These are phyloP conservation scores for Peniophora sp. DNA, from an alignment of 1,284 basidiomycete species.

Conservation along the genomic window DNA sequence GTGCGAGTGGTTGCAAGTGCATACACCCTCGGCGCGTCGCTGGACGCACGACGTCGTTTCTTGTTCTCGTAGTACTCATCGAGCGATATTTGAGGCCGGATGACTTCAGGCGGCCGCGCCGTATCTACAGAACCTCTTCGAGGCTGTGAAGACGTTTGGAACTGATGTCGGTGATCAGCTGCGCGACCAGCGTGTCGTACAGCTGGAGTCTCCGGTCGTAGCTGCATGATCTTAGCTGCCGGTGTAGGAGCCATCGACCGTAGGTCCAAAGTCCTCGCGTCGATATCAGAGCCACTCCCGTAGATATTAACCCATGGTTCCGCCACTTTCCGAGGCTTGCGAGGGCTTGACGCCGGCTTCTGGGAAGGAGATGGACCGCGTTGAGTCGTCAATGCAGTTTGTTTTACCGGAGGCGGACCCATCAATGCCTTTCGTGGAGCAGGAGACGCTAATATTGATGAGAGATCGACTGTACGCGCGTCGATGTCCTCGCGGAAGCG, in stretches of 20 bases:
- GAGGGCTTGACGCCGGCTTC: no score
- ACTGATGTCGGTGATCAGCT: background rate
- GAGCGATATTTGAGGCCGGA: background rate
- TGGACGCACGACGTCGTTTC: background rate
- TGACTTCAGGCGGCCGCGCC: background rate
- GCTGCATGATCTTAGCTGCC: background rate
- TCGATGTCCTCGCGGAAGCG: no score
- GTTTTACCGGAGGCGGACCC: no score
- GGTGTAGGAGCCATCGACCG: background rate
- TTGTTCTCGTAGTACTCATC: background rate
- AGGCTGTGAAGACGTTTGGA: background rate
- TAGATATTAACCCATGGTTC: background rate
- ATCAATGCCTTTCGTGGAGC: no score
- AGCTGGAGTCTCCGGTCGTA: background rate
- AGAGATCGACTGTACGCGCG: no score
- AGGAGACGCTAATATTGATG: no score
- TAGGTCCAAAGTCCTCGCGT: background rate
- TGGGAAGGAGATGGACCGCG: no score
- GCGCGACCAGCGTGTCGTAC: background rate
- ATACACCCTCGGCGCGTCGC: background rate
- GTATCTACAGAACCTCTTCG: background rate
- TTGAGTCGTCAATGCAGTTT: no score
- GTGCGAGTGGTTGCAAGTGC: background rate
- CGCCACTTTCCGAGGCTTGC: no score
- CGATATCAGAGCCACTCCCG: background rate